Evolutionary conservation across 2,329 filamentous ascomycete species (phyloP), one percentile per base, ranked within the genome.

Genomic region (Fusarium sp.): DNA sequence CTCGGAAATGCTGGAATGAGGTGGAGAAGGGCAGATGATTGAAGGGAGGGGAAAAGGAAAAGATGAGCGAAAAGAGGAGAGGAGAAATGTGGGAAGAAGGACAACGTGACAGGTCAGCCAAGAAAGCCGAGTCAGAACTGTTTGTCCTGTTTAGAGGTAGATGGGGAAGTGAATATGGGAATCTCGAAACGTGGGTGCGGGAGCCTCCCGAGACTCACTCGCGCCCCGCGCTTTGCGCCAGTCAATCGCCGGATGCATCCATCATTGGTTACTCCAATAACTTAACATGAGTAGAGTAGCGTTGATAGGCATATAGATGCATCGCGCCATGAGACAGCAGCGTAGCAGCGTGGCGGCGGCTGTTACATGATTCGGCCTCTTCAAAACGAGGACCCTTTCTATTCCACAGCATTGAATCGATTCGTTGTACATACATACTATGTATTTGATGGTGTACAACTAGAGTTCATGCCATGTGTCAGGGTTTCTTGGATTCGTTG

Each of bases 121-220:
- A 39, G 17, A 23, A n/a, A 53, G 29, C 17, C 23, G 31, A 43
- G 36, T 31, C 40, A 37, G 20, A 18, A 14, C 23, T 43, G 39
- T 25, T 40, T 20, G 29, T n/a, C n/a, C 25, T 43, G 42, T 48
- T 23, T 31, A 31, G 11, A 31, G 29, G 39, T 23, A 37, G 20
- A 67, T 54, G 52, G 63, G 18, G 21, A 62, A 58, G 41, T 33
- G 48, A 39, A 31, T 5, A 69, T 62, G 63, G 29, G 29, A 31
- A 51, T 70, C 53, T 69, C 18, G 59, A 43, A 56, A 53, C 39
- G 58, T 66, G 33, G 62, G 62, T 66, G 66, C 66, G 66, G 66
- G 66, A 70, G 62, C 49, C 63, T 64, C 66, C 66, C 66, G 66
- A 70, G 58, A 70, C 66, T 69, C 62, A 60, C 60, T 39, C 58